Evolutionary conservation across 2,329 filamentous ascomycete genomes (phyloP).

Genomic region (Torrubiella hemipterigena): DNA sequence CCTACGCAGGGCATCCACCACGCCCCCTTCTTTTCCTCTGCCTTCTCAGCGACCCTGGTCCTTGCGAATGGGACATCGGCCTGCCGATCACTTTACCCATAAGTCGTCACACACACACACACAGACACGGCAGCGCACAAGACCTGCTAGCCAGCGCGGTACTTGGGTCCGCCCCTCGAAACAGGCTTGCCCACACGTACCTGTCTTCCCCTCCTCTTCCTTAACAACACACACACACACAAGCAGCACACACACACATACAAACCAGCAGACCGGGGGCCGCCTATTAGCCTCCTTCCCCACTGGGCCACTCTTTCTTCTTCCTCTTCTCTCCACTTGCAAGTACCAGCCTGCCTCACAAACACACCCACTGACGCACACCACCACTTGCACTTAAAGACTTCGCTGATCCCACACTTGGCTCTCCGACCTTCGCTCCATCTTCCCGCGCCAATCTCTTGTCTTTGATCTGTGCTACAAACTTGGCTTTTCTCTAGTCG

Average conservation of each 20-base stretch:
- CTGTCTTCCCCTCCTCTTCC: too few species aligned
- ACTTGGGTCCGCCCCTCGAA: not conserved
- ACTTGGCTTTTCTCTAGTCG: conserved; percentile 6
- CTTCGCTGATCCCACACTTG: conserved; percentile 42
- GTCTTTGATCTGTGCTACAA: conserved; percentile 26
- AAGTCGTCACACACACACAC: conserved; percentile 37
- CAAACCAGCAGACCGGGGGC: too few species aligned
- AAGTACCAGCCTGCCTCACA: conserved; percentile 19
- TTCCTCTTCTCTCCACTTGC: not conserved
- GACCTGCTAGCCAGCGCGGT: conserved; percentile 9
- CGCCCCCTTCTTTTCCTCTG: conserved; percentile 23
- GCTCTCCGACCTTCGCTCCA: not conserved
- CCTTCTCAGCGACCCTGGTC: too few species aligned
- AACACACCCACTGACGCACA: conserved; percentile 21
- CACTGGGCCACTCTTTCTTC: conserved; percentile 9
- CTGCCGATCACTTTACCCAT: conserved; percentile 41
- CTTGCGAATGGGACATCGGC: conserved; percentile 37
- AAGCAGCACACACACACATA: too few species aligned
- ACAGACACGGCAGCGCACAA: too few species aligned
- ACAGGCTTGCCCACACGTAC: too few species aligned
- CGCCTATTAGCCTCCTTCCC: conserved; percentile 13
- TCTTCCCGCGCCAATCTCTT: conserved; percentile 13
- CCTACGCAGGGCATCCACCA: conserved; percentile 6
- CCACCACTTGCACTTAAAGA: conserved; percentile 38
- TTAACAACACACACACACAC: too few species aligned